Evolutionary conservation across 257 asterid genomes (phyloP).

Genomic region (Linderniella brevidens): DNA sequence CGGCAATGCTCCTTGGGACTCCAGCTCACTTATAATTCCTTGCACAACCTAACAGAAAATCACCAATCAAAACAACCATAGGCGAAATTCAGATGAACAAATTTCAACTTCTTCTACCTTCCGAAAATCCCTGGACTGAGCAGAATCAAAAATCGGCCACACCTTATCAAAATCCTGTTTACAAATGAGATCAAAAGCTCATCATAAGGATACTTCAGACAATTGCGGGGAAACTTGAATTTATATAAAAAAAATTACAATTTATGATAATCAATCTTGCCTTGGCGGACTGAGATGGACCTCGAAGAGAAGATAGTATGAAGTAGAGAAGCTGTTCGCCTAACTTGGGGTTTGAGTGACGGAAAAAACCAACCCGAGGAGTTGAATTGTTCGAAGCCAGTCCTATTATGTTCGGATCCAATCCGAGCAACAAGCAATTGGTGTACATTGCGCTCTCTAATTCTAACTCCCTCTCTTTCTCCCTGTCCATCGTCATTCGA

Average conservation of each 20-base stretch:
- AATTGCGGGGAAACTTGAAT: not conserved
- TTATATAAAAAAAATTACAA: not conserved
- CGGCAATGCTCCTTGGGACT: conserved; percentile 96
- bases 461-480: conserved; percentile 98
- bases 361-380: conserved; percentile 84
- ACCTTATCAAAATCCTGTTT: conserved; percentile 93
- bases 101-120: conserved; percentile 33
- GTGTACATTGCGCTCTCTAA: conserved; percentile 99
- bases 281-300: conserved; percentile 93
- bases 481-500: conserved; percentile 97
- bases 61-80: conserved; percentile 6
- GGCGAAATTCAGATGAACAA: not conserved
- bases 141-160: conserved; percentile 99
- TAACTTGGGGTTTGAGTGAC: conserved; percentile 95
- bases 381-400: conserved; percentile 73
- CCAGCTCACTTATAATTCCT: conserved; percentile 95
- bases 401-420: conserved; percentile 91
- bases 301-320: conserved; percentile 86
- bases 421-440: conserved; percentile 86
- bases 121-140: conserved; percentile 97
- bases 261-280: conserved; percentile 12
- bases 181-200: conserved; percentile 13
- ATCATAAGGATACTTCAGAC: not conserved
- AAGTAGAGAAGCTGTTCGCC: conserved; percentile 97
- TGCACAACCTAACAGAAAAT: conserved; percentile 62